Evolutionary conservation across 345 rosid species (phyloP), one percentile per base, ranked within the genome.

Genomic region (Aquilaria yunnanensis): DNA sequence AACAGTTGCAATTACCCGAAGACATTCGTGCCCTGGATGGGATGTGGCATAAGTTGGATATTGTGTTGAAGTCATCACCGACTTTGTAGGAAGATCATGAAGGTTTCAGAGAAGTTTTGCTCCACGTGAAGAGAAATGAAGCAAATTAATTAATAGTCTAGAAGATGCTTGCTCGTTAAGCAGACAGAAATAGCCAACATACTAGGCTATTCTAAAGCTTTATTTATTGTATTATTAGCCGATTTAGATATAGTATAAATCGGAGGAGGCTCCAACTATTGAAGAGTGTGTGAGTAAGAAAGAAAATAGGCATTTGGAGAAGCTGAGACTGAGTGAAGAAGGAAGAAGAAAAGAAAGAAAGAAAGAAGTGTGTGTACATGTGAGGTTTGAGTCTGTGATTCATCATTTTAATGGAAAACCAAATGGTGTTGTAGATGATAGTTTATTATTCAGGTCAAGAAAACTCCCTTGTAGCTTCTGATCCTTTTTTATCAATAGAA

Each of bases 11-110:
- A 11, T 14, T 56, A 33, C 14, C 14, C 12, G 61, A 11, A 49
- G 47, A 32, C 9, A 47, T n/a, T 6, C 23, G 54, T 32, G 73
- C 60, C 23, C 48, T 57, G 65, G 65, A 68, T 31, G 69, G 69
- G 74, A 64, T 68, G 59, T 62, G 60, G 52, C 70, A 74, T 70
- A 76, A 72, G 34, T 59, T 86, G 88, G 83, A 85, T 72, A 83
- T 67, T 75, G 23, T 23, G 23, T 23, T 23, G 23, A 23, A 23
- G 23, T 23, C 23, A 23, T 23, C 23, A 23, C 23, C 23, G 23
- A 23, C 23, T 23, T 23, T 23, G 23, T 23, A 23, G 23, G 23
- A 23, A 23, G 23, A 23, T 23, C 23, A 23, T 23, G 23, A 23
- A 23, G 23, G 23, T 23, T 23, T 23, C 23, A 23, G 23, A 23